A percentile compares a stretch with the other conserved stretches of the same genome.
phyloP scores from a whole-genome alignment of 257 asterid genomes.

The Nicotiana attenuata region DNA sequence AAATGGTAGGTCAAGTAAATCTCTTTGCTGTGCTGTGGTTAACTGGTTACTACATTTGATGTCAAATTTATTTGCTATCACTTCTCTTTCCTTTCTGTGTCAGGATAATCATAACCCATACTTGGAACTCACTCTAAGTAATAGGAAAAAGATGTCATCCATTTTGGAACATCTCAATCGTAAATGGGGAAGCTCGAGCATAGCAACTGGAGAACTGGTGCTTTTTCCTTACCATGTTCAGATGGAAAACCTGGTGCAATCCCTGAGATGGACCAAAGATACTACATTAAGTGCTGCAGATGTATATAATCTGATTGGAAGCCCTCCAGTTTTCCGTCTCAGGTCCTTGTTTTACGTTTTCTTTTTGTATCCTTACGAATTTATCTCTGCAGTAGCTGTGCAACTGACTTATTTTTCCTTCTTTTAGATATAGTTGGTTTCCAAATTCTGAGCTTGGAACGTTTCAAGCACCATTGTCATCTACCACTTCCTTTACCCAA shows the following conservation, averaged over 20 bases:
- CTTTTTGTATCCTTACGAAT: neutral
- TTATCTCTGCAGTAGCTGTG: neutral
- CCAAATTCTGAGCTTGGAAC: conserved; percentile 49
- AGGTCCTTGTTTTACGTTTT: conserved; percentile 37
- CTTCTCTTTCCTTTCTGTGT: neutral
- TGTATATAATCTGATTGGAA: conserved; percentile 62
- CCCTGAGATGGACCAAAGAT: conserved; percentile 83
- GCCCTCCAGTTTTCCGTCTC: conserved; percentile 85
- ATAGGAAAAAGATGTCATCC: conserved; percentile 86
- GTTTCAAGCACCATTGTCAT: conserved; percentile 39
- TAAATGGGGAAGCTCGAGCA: conserved; percentile 78
- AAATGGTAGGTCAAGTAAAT: conserved; percentile 48
- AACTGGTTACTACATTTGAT: neutral
- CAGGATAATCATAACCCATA: conserved; percentile 90
- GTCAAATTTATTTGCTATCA: neutral
- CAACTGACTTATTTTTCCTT: conserved; percentile 22
- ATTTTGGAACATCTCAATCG: conserved; percentile 85
- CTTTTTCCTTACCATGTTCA: conserved; percentile 80
- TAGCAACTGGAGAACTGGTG: conserved; percentile 51
- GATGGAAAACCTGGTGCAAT: conserved; percentile 51
- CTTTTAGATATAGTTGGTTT: conserved; percentile 90
- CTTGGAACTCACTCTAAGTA: conserved; percentile 83
- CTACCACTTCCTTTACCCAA: conserved; percentile 25
- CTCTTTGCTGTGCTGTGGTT: conserved; percentile 1
- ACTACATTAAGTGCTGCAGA: conserved; percentile 82